A percentile compares a stretch with the other conserved stretches of the same genome.
phyloP scores from a whole-genome alignment of 2,329 filamentous ascomycete genomes.

The Scedosporium boydii region DNA sequence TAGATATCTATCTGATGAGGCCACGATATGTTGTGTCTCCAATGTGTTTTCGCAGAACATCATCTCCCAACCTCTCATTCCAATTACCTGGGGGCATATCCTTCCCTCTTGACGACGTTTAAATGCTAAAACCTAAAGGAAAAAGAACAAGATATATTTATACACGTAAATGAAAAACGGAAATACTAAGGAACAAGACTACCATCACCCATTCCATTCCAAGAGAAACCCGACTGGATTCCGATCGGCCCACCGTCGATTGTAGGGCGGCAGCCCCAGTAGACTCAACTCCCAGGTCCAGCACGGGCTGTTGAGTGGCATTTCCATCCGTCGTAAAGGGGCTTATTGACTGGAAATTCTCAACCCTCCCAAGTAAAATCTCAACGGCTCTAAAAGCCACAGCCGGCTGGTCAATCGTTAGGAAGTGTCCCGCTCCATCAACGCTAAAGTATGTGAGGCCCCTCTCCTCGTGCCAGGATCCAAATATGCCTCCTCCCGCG shows the following conservation, averaged over 20 bases:
- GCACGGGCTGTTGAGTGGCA: neutral
- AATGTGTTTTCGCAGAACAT: too few relatives aligned
- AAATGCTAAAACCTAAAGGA: neutral
- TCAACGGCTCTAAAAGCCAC: constrained; percentile 65
- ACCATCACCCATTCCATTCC: neutral
- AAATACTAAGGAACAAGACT: neutral
- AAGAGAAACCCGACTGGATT: neutral
- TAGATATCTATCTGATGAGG: too few relatives aligned
- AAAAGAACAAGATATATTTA: neutral
- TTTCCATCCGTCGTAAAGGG: constrained; percentile 22
- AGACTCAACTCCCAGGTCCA: neutral
- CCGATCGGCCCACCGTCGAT: neutral
- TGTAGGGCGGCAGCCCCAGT: neutral
- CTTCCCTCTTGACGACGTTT: too few relatives aligned
- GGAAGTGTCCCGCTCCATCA: constrained; percentile 56
- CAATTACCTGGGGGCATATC: too few relatives aligned
- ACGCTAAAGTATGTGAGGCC: constrained; percentile 64
- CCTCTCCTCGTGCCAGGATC: constrained; percentile 62
- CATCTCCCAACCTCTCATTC: too few relatives aligned
- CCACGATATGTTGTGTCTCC: too few relatives aligned
- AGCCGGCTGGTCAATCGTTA: constrained; percentile 57
- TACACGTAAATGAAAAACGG: too few relatives aligned
- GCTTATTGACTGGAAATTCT: constrained; percentile 34
- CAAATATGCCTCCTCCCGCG: constrained; percentile 57
- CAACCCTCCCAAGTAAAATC: constrained; percentile 62